Conservation (phyloP, 73 alveolate species). For the Paramecium bursaria region DNA sequence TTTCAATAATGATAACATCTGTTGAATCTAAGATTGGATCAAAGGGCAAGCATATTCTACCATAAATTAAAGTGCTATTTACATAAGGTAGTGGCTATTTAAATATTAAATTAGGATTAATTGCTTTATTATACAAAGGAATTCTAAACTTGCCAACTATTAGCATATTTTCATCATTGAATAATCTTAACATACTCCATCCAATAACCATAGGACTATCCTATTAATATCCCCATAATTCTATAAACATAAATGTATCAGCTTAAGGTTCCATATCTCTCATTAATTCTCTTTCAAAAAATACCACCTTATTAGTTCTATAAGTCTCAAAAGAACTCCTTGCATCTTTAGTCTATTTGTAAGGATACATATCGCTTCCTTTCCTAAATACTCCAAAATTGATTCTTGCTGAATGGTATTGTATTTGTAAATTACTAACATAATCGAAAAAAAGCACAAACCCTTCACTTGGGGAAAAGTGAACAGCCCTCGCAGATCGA, state of each 20-base stretch:
- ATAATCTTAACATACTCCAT: slow-evolving; percentile 48
- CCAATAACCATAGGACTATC: slow-evolving; percentile 41
- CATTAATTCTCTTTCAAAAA: slow-evolving; percentile 47
- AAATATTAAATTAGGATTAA: slow-evolving; percentile 44
- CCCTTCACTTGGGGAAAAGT: slow-evolving; percentile 48
- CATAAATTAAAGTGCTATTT: slow-evolving; percentile 39
- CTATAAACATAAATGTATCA: slow-evolving; percentile 41
- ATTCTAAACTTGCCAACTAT: slow-evolving; percentile 25
- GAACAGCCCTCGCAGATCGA: slow-evolving; percentile 45
- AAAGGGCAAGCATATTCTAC: slow-evolving; percentile 34
- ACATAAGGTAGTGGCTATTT: slow-evolving; percentile 42
- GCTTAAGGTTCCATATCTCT: slow-evolving; percentile 42
- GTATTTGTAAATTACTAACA: slow-evolving; percentile 2
- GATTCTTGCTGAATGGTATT: slow-evolving; percentile 38
- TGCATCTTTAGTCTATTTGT: slow-evolving; percentile 46
- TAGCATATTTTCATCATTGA: slow-evolving; percentile 38
- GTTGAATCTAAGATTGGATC: slow-evolving; percentile 48
- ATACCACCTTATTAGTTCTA: slow-evolving; percentile 48
- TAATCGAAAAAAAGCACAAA: slow-evolving; percentile 44
- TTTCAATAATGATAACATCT: slow-evolving; percentile 41
- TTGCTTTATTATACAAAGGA: slow-evolving; percentile 3
- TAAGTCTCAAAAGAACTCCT: slow-evolving; percentile 40
- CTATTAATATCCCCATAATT: slow-evolving; percentile 41
- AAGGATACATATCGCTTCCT: slow-evolving; percentile 60
- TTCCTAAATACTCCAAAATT: slow-evolving; percentile 57